Evolutionary conservation across 1,139 yeast species (phyloP), one percentile per base, ranked within the genome.

Genomic region (Pichia sp.): DNA sequence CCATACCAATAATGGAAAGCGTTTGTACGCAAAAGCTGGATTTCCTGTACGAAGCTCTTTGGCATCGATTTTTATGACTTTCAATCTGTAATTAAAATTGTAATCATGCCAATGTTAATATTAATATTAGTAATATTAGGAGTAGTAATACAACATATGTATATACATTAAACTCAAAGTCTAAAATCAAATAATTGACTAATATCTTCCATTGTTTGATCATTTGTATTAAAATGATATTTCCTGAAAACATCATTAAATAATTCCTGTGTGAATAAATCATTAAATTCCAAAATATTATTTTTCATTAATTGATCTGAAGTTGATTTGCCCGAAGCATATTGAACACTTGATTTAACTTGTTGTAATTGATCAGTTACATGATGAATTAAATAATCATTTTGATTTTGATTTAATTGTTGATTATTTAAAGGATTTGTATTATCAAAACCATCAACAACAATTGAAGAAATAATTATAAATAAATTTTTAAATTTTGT

Each of bases 271-370:
- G 56, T 46, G 30, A 55, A 55, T 52, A 53, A 55, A 24, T 55
- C 55, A 35, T 51, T 50, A 49, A 57, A 55, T 25, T 54, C 54
- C n/a, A n/a, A n/a, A n/a, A n/a, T n/a, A n/a, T n/a, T n/a, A n/a
- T n/a, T n/a, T n/a, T n/a, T n/a, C n/a, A n/a, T n/a, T n/a, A n/a
- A n/a, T n/a, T n/a, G n/a, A n/a, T n/a, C n/a, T n/a, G n/a, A n/a
- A n/a, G n/a, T n/a, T n/a, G n/a, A n/a, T n/a, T n/a, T n/a, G n/a
- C n/a, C n/a, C n/a, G n/a, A n/a, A 10, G 26, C 16, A 4, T 47
- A 50, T 41, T 44, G 54, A 23, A 41, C 45, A 27, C 49, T 55
- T 30, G 41, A 45, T 29, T 40, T 48, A 20, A 40, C 32, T 7
- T 42, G 48, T 40, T 44, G 52, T 25, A 44, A 39, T 41, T 50